These are phyloP conservation scores for Sporisorium sorghi DNA, from an alignment of 1,284 basidiomycete species.

Conservation along the genomic window DNA sequence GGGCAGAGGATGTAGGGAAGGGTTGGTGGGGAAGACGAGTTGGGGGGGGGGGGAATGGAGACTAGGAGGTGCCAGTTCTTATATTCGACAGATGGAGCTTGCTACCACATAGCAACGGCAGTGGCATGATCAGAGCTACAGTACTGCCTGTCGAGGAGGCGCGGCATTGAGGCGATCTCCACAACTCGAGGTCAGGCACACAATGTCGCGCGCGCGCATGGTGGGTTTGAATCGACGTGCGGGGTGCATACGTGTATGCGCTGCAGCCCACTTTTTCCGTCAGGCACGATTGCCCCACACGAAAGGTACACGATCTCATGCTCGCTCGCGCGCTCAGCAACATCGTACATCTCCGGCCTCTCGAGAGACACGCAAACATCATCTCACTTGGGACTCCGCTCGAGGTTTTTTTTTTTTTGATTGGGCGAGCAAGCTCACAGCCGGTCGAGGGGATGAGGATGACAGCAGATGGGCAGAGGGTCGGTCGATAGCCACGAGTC, in stretches of 20 bases:
- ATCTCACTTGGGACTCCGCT: too few relatives aligned
- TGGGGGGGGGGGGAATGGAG: neutral
- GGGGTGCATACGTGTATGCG: slow-evolving; percentile 24
- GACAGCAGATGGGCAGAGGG: too few relatives aligned
- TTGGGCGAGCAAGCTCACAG: too few relatives aligned
- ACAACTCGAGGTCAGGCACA: slow-evolving; percentile 1
- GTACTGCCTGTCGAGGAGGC: neutral
- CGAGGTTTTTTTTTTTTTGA: too few relatives aligned
- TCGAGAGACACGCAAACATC: too few relatives aligned
- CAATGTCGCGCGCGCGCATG: neutral
- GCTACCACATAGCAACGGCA: neutral
- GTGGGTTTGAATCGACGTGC: neutral
- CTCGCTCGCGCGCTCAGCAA: too few relatives aligned
- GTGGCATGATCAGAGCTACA: too few relatives aligned
- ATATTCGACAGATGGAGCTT: slow-evolving; percentile 4
- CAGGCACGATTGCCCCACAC: neutral
- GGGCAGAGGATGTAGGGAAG: neutral
- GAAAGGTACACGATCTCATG: slow-evolving; percentile 2
- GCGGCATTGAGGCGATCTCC: neutral
- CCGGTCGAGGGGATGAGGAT: too few relatives aligned
- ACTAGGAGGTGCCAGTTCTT: slow-evolving; percentile 15
- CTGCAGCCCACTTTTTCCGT: neutral
- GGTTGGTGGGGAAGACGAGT: neutral
- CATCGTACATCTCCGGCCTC: too few relatives aligned
- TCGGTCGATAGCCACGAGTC: too few relatives aligned